Conservation (phyloP, 768 basidiomycete genomes). For the Lactarius evosmus region DNA sequence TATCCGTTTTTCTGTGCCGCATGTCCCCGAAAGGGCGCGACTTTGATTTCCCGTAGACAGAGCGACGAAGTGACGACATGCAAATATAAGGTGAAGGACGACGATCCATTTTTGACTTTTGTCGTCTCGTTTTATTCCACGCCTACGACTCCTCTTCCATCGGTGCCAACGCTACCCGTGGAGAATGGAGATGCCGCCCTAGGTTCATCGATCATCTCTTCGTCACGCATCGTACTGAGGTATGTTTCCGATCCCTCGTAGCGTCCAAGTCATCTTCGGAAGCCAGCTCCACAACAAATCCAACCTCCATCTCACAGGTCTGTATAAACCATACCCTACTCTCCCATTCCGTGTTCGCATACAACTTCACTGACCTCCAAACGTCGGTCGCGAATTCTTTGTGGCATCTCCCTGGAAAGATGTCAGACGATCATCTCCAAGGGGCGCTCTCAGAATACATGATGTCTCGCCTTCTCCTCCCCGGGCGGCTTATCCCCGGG, state of each 20-base stretch:
- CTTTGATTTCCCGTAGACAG: slow-evolving; percentile 1
- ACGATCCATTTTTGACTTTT: slow-evolving; percentile 7
- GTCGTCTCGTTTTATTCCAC: slow-evolving; percentile 14
- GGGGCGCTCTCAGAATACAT: slow-evolving; percentile 6
- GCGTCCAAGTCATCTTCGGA: neutral
- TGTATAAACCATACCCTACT: neutral
- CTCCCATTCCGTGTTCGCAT: neutral
- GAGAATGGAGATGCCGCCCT: neutral
- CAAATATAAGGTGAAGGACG: neutral
- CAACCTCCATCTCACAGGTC: slow-evolving; percentile 14
- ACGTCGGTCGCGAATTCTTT: neutral
- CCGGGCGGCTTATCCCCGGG: slow-evolving; percentile 15
- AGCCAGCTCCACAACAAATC: slow-evolving; percentile 2
- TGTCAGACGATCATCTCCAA: slow-evolving; percentile 16
- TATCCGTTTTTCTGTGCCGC: neutral
- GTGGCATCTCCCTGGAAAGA: neutral
- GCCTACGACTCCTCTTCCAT: neutral
- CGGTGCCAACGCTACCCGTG: neutral
- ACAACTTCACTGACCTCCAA: neutral
- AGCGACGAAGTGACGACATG: slow-evolving; percentile 7
- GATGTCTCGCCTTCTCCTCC: slow-evolving; percentile 10
- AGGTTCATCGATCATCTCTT: neutral
- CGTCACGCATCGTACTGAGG: neutral
- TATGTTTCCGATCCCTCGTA: neutral
- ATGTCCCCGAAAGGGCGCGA: neutral